phyloP scores from a whole-genome alignment of 2,329 filamentous ascomycete species.

The Tothia fuscella region DNA sequence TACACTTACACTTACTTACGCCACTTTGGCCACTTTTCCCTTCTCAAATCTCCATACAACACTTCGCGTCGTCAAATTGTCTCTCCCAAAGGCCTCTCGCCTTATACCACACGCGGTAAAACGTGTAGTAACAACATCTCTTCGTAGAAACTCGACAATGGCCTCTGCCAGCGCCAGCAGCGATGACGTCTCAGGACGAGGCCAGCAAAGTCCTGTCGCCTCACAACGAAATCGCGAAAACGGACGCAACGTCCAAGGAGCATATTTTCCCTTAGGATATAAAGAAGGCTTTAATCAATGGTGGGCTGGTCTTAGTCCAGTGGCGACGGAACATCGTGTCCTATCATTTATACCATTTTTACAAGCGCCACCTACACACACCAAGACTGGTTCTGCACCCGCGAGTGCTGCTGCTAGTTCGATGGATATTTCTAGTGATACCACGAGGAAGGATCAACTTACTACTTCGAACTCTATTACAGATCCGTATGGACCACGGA shows the following conservation, averaged over 20 bases:
- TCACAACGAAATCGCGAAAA: constrained; percentile 27
- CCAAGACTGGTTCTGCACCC: constrained; percentile 46
- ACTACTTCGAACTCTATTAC: constrained; percentile 30
- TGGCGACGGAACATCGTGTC: constrained; percentile 76
- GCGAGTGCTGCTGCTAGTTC: constrained; percentile 30
- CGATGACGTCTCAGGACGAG: background rate
- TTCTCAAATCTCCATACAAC: too few relatives aligned
- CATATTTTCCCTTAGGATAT: constrained; percentile 71
- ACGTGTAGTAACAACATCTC: constrained; percentile 4
- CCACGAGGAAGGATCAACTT: constrained; percentile 24
- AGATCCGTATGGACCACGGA: constrained; percentile 67
- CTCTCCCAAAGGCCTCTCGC: background rate
- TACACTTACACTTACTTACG: too few relatives aligned
- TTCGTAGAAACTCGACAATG: background rate
- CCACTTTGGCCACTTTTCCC: too few relatives aligned
- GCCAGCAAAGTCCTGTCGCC: constrained; percentile 36
- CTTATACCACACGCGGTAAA: background rate
- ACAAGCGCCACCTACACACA: constrained; percentile 56
- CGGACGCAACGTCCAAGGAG: constrained; percentile 24
- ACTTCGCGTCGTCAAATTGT: too few relatives aligned
- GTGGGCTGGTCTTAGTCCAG: constrained; percentile 80
- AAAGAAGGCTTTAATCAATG: constrained; percentile 88
- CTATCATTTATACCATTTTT: constrained; percentile 78
- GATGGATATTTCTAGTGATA: constrained; percentile 26
- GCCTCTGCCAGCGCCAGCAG: background rate